Conservation (phyloP, 352 stramenopile species). For the Phytophthora cactorum region DNA sequence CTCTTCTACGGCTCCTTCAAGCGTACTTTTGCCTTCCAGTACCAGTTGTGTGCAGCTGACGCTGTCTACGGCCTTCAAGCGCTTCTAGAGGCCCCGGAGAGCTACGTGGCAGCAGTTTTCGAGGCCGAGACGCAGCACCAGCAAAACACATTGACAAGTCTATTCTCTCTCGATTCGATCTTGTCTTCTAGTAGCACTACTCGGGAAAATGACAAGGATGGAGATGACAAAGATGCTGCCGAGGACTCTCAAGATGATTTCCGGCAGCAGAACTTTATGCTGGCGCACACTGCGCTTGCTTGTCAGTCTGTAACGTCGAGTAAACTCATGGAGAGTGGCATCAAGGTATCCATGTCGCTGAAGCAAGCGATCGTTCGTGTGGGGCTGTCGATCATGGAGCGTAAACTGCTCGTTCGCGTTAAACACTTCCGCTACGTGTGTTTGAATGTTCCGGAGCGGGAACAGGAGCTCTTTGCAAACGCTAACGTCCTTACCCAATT, state of each 20-base stretch:
- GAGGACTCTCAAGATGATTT: slow-evolving; percentile 58
- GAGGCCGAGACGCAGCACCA: slow-evolving; percentile 66
- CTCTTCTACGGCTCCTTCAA: slow-evolving; percentile 97
- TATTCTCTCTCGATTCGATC: slow-evolving; percentile 44
- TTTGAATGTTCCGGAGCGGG: slow-evolving; percentile 84
- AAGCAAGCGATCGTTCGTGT: slow-evolving; percentile 95
- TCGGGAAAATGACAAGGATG: slow-evolving; percentile 7
- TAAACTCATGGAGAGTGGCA: slow-evolving; percentile 91
- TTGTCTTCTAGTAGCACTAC: slow-evolving; percentile 16
- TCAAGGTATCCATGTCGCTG: slow-evolving; percentile 95
- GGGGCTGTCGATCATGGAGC: slow-evolving; percentile 95
- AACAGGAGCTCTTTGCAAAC: slow-evolving; percentile 93
- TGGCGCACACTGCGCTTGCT: slow-evolving; percentile 74
- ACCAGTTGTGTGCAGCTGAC: slow-evolving; percentile 95
- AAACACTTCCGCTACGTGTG: slow-evolving; percentile 98
- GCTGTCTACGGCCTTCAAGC: slow-evolving; percentile 95
- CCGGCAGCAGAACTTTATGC: slow-evolving; percentile 82
- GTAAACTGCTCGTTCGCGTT: slow-evolving; percentile 93
- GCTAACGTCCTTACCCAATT: slow-evolving; percentile 94
- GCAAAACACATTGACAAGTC: slow-evolving; percentile 46
- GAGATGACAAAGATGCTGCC: slow-evolving; percentile 33
- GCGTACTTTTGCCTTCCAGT: slow-evolving; percentile 95
- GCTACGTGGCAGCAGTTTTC: slow-evolving; percentile 70
- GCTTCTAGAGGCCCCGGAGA: slow-evolving; percentile 91
- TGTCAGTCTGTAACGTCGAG: slow-evolving; percentile 75